phyloP scores from a whole-genome alignment of 2,329 filamentous ascomycete genomes.

The Claviceps sp. region DNA sequence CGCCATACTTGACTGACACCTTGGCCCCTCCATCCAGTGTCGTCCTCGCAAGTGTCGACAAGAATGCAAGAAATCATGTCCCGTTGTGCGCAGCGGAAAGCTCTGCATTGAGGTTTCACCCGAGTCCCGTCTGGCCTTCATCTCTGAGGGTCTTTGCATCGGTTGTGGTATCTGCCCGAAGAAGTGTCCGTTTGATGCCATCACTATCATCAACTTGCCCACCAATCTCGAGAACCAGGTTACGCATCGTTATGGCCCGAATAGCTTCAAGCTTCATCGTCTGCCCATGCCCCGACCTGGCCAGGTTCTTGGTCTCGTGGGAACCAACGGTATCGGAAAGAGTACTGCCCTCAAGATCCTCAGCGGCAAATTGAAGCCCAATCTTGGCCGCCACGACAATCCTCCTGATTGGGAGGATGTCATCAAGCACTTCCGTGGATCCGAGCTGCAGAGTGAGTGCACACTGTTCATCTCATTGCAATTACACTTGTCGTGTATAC shows the following conservation, averaged over 20 bases:
- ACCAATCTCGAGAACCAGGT: constrained; percentile 98
- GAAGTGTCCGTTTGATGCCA: constrained; percentile 96
- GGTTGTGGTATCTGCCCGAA: constrained; percentile 99
- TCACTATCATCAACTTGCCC: constrained; percentile 99
- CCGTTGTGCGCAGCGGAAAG: constrained; percentile 94
- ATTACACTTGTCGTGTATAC: too few species aligned
- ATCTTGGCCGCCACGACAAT: constrained; percentile 87
- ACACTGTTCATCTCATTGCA: constrained; percentile 1
- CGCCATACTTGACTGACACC: constrained; percentile 14
- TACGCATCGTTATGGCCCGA: constrained; percentile 96
- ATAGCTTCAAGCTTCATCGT: constrained; percentile 98
- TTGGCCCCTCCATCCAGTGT: constrained; percentile 21
- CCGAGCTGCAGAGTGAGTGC: constrained; percentile 79
- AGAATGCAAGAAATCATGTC: constrained; percentile 98
- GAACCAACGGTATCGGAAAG: constrained; percentile 99
- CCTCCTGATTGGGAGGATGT: constrained; percentile 99
- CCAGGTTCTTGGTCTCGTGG: constrained; percentile 89
- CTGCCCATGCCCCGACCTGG: constrained; percentile 91
- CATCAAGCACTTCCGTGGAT: constrained; percentile 94
- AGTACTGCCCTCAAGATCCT: constrained; percentile 99
- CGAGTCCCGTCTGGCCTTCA: constrained; percentile 90
- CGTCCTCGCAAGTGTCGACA: constrained; percentile 70
- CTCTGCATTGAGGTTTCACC: constrained; percentile 88
- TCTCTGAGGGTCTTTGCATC: constrained; percentile 90
- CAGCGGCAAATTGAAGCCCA: constrained; percentile 96